Evolutionary conservation across 2,329 filamentous ascomycete genomes (phyloP).

Genomic region (Amylocarpus encephaloides): DNA sequence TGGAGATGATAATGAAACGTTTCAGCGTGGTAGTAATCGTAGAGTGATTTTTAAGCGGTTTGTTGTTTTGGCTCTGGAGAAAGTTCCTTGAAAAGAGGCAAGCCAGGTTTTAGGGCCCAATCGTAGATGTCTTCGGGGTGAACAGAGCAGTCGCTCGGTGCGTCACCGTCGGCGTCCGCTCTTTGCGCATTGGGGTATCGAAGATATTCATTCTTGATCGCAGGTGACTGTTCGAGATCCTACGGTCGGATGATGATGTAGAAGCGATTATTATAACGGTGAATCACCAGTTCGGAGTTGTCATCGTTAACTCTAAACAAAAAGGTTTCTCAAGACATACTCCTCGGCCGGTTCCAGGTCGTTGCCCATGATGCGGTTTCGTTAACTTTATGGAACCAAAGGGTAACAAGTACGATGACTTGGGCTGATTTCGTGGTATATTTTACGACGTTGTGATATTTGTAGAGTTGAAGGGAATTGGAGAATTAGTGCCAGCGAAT

Average conservation of each 20-base stretch:
- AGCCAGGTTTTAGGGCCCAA: conserved; percentile 15
- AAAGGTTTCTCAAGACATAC: conserved; percentile 14
- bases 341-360: too few species aligned
- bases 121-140: conserved; percentile 16
- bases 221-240: conserved; percentile 12
- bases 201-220: conserved; percentile 16
- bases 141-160: conserved; percentile 2
- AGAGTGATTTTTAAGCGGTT: conserved; percentile 7
- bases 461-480: too few species aligned
- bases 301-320: conserved; percentile 8
- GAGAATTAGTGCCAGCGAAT: too few species aligned
- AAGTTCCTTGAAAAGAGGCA: conserved; percentile 12
- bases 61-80: conserved; percentile 13
- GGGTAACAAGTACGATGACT: too few species aligned
- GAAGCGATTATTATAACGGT: conserved; percentile 16
- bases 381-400: too few species aligned
- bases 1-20: conserved; percentile 12
- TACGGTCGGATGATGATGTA: conserved; percentile 12
- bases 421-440: too few species aligned
- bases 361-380: conserved; percentile 10
- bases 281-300: conserved; percentile 12
- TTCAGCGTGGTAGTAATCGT: conserved; percentile 14
- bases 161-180: conserved; percentile 8
- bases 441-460: too few species aligned
- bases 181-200: conserved; percentile 11